A percentile compares a stretch with the other conserved stretches of the same genome.
These are phyloP conservation scores for Spinacia oleracea DNA, from an alignment of 179 eudicot species.

Conservation along the genomic window DNA sequence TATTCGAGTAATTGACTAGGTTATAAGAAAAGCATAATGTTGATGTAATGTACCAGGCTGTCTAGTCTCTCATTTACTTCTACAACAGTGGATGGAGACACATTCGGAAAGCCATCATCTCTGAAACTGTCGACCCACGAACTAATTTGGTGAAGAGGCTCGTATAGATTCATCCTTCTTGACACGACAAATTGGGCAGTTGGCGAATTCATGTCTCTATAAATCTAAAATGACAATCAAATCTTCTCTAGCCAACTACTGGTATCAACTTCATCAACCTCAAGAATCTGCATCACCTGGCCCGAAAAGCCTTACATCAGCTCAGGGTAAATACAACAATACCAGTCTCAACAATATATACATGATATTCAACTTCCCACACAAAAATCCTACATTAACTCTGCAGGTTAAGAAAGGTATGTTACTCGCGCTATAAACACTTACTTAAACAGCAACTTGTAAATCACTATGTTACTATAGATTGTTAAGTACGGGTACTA, in stretches of 20 bases:
- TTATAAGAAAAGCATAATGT: neutral
- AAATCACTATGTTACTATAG: neutral
- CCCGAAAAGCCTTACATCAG: slow-evolving; percentile 13
- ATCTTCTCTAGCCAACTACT: slow-evolving; percentile 17
- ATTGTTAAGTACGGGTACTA: neutral
- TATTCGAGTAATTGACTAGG: slow-evolving; percentile 32
- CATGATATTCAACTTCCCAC: neutral
- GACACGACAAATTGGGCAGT: slow-evolving; percentile 63
- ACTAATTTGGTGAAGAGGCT: slow-evolving; percentile 73
- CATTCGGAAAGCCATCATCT: slow-evolving; percentile 54
- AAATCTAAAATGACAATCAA: slow-evolving; percentile 6
- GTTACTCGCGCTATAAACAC: neutral
- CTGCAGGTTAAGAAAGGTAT: neutral
- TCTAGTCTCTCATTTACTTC: slow-evolving; percentile 58
- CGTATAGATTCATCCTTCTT: slow-evolving; percentile 75
- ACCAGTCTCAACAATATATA: neutral
- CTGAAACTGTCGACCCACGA: slow-evolving; percentile 78
- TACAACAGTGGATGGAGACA: slow-evolving; percentile 51
- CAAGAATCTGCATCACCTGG: slow-evolving; percentile 19
- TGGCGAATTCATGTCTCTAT: slow-evolving; percentile 53
- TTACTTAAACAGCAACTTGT: neutral
- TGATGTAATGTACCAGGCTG: slow-evolving; percentile 49
- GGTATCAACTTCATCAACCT: slow-evolving; percentile 15
- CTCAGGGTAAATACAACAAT: neutral
- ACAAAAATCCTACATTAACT: slow-evolving; percentile 7